A percentile compares a stretch with the other conserved stretches of the same genome.
Evolutionary conservation across 176 grass and related monocot species (phyloP).

Genomic region (Metroxylon sagu): DNA sequence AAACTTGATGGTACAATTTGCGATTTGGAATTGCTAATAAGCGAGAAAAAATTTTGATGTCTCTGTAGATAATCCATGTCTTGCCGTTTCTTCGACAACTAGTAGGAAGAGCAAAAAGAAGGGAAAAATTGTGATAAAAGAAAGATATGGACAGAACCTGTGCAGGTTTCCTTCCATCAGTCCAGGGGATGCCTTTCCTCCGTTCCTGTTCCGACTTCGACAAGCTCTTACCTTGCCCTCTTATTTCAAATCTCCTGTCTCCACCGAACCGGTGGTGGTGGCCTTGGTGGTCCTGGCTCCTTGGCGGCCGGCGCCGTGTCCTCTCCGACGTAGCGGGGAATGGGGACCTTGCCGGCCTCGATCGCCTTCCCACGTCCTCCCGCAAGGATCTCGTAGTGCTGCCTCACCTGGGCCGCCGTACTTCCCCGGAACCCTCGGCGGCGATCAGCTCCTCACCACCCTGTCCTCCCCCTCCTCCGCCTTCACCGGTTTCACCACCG

Average conservation of each 20-base stretch:
- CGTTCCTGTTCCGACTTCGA: slow-evolving; percentile 92
- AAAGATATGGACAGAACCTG: slow-evolving; percentile 29
- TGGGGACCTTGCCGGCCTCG: slow-evolving; percentile 60
- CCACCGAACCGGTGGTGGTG: slow-evolving; percentile 26
- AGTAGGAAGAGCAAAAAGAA: neutral
- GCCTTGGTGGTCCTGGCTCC: slow-evolving; percentile 22
- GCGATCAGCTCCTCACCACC: slow-evolving; percentile 52
- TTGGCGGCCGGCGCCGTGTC: slow-evolving; percentile 30
- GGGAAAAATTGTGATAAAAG: neutral
- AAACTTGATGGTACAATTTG: too few species aligned
- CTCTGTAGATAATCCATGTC: too few species aligned
- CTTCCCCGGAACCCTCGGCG: slow-evolving; percentile 41
- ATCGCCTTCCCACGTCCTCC: slow-evolving; percentile 87
- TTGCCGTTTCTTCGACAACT: too few species aligned
- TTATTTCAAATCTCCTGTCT: slow-evolving; percentile 29
- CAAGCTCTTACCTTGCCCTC: slow-evolving; percentile 40
- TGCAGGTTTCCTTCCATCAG: slow-evolving; percentile 98
- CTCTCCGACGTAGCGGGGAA: slow-evolving; percentile 51
- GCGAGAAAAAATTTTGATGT: too few species aligned
- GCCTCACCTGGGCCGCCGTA: slow-evolving; percentile 54
- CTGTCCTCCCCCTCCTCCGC: slow-evolving; percentile 12
- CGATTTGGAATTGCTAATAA: too few species aligned
- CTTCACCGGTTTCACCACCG: slow-evolving; percentile 20
- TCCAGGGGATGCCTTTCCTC: slow-evolving; percentile 96
- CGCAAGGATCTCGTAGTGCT: slow-evolving; percentile 70